Evolutionary conservation across 1,284 basidiomycete species (phyloP).

Genomic region (Moniliella sp.): DNA sequence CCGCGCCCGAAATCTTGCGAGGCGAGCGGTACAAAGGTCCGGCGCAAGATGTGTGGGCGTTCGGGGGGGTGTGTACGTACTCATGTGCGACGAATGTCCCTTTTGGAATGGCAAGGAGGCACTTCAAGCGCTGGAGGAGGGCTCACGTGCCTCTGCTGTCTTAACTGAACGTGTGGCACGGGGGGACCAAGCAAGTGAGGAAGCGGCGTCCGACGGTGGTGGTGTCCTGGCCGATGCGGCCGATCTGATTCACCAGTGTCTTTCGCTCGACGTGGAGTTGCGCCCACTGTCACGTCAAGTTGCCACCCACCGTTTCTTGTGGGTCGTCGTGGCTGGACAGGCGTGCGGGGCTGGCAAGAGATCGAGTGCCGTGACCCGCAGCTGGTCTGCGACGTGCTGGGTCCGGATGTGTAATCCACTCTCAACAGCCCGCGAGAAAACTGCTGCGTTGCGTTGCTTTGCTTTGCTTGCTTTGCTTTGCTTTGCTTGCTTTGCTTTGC

Average conservation of each 20-base stretch:
- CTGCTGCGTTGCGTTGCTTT: no score
- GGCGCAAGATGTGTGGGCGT: conserved; percentile 93
- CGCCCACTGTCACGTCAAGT: conserved; percentile 59
- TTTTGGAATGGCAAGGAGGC: conserved; percentile 40
- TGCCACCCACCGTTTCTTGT: conserved; percentile 53
- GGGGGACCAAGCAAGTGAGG: background rate
- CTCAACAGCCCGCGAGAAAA: no score
- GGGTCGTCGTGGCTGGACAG: conserved; percentile 39
- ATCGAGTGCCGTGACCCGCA: no score
- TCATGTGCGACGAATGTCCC: conserved; percentile 82
- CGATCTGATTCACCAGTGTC: conserved; percentile 54
- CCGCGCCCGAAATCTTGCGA: conserved; percentile 80
- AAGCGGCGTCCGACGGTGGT: conserved; percentile 43
- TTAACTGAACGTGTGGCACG: conserved; percentile 15
- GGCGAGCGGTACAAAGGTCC: conserved; percentile 85
- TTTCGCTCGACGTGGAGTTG: conserved; percentile 43
- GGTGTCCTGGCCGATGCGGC: conserved; percentile 59
- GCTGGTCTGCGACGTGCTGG: no score
- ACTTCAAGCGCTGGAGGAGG: conserved; percentile 15
- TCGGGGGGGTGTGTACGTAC: conserved; percentile 88
- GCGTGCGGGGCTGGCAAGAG: conserved; percentile 21
- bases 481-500: no score
- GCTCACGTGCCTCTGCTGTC: conserved; percentile 17
- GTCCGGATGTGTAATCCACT: no score
- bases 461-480: no score